Percentiles rank a stretch among this genome's conserved stretches.
phyloP scores from a whole-genome alignment of 768 basidiomycete genomes.

The Trametes coccinea region DNA sequence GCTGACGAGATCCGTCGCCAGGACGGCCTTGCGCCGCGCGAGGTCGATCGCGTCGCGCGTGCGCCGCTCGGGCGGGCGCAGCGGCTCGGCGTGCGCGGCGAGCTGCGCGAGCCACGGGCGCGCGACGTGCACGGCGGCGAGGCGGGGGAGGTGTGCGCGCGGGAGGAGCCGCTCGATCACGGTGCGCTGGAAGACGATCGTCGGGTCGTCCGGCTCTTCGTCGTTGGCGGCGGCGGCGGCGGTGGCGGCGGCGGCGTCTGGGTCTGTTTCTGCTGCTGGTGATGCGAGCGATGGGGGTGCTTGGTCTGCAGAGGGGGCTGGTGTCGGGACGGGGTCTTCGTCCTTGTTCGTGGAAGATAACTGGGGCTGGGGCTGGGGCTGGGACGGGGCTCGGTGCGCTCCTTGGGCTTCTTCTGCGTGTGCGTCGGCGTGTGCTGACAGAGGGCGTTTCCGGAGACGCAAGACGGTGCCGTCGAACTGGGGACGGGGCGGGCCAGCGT shows the following conservation, averaged over 20 bases:
- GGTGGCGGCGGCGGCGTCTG: no score
- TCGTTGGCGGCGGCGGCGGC: neutral
- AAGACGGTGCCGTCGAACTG: slow-evolving; percentile 67
- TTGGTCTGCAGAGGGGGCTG: no score
- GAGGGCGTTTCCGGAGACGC: slow-evolving; percentile 64
- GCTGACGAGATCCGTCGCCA: slow-evolving; percentile 82
- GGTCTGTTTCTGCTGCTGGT: no score
- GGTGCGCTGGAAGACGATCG: slow-evolving; percentile 57
- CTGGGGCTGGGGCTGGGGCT: no score
- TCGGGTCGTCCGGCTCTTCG: slow-evolving; percentile 41
- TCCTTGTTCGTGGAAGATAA: no score
- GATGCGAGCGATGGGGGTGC: no score
- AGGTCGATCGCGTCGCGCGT: slow-evolving; percentile 61
- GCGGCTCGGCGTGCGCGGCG: slow-evolving; percentile 42
- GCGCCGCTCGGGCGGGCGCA: slow-evolving; percentile 59
- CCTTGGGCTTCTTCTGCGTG: no score
- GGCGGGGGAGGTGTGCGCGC: slow-evolving; percentile 52
- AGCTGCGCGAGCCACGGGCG: slow-evolving; percentile 63
- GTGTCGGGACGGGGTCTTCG: no score
- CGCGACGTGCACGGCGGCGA: slow-evolving; percentile 49
- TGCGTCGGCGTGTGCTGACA: slow-evolving; percentile 17
- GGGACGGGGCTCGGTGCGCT: no score
- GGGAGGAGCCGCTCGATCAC: slow-evolving; percentile 72
- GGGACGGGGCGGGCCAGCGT: slow-evolving; percentile 55
- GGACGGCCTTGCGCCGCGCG: slow-evolving; percentile 52